phyloP scores from a whole-genome alignment of 1,139 yeast genomes.

The Yamadazyma pseudoaaseri region DNA sequence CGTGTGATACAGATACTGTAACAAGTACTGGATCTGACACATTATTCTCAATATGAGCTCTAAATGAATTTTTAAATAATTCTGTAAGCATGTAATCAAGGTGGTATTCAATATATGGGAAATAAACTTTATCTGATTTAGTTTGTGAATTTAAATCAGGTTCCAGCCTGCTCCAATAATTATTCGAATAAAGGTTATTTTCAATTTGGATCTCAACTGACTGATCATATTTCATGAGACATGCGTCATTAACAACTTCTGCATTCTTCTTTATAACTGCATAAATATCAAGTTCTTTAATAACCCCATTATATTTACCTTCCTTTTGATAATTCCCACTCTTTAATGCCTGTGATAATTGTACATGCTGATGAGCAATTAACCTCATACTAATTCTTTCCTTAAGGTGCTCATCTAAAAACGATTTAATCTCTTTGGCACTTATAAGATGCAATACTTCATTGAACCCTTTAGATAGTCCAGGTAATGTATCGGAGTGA shows the following conservation, averaged over 20 bases:
- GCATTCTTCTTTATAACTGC: slow-evolving; percentile 61
- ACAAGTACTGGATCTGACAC: slow-evolving; percentile 62
- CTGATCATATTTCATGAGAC: slow-evolving; percentile 78
- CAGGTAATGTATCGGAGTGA: slow-evolving; percentile 81
- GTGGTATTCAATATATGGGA: slow-evolving; percentile 86
- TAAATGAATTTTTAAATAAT: slow-evolving; percentile 77
- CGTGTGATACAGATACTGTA: slow-evolving; percentile 59
- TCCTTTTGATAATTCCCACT: slow-evolving; percentile 26
- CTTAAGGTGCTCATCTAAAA: slow-evolving; percentile 73
- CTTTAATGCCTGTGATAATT: slow-evolving; percentile 42
- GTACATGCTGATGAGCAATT: slow-evolving; percentile 80
- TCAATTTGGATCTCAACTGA: slow-evolving; percentile 61
- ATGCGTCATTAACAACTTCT: slow-evolving; percentile 77
- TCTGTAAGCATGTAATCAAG: slow-evolving; percentile 85
- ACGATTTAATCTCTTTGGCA: slow-evolving; percentile 50
- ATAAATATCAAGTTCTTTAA: slow-evolving; percentile 62
- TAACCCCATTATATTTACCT: slow-evolving; percentile 64
- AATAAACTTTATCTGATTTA: slow-evolving; percentile 24
- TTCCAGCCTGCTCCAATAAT: slow-evolving; percentile 35
- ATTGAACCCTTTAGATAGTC: slow-evolving; percentile 76
- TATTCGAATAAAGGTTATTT: slow-evolving; percentile 31
- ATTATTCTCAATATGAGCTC: slow-evolving; percentile 78
- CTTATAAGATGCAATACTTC: slow-evolving; percentile 63
- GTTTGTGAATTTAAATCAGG: slow-evolving; percentile 19
- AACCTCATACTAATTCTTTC: slow-evolving; percentile 86